These are phyloP conservation scores for Protostelium mycophagum DNA, from an alignment of 78 protist species.

Conservation along the genomic window DNA sequence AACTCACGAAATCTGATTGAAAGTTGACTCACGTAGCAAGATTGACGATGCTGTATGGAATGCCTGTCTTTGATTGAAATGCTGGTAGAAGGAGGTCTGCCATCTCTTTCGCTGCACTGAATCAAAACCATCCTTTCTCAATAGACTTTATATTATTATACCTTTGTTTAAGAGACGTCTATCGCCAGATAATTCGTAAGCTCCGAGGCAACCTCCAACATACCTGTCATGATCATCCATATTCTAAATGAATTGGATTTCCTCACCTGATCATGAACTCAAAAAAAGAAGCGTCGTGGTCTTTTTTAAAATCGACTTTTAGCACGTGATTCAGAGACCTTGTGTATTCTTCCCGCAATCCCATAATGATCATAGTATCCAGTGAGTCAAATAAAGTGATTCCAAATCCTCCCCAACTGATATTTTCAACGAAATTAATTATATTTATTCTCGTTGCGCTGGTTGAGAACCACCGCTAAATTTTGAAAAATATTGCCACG, in stretches of 20 bases:
- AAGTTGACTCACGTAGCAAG: not conserved
- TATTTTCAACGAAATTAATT: no score
- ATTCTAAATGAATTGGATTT: not conserved
- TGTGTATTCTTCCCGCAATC: slow-evolving; percentile 40
- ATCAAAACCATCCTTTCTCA: no score
- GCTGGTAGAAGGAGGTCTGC: slow-evolving; percentile 49
- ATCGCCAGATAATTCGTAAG: slow-evolving; percentile 50
- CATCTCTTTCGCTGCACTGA: slow-evolving; percentile 36
- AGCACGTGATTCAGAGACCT: slow-evolving; percentile 11
- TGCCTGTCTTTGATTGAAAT: slow-evolving; percentile 32
- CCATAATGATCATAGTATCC: slow-evolving; percentile 72
- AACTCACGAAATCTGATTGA: not conserved
- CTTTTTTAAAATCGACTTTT: not conserved
- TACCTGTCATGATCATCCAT: slow-evolving; percentile 11
- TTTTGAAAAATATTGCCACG: not conserved
- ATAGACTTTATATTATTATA: no score
- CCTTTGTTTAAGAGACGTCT: slow-evolving; percentile 4
- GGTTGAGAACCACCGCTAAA: not conserved
- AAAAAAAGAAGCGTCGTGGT: slow-evolving; percentile 7
- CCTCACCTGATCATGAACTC: not conserved
- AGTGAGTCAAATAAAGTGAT: slow-evolving; percentile 65
- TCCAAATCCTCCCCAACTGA: slow-evolving; percentile 63
- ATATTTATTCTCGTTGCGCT: no score
- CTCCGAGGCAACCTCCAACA: slow-evolving; percentile 75
- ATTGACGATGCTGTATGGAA: slow-evolving; percentile 37